Evolutionary conservation across 352 stramenopile species (phyloP).

Genomic region (Phytopythium chamaehyphon): DNA sequence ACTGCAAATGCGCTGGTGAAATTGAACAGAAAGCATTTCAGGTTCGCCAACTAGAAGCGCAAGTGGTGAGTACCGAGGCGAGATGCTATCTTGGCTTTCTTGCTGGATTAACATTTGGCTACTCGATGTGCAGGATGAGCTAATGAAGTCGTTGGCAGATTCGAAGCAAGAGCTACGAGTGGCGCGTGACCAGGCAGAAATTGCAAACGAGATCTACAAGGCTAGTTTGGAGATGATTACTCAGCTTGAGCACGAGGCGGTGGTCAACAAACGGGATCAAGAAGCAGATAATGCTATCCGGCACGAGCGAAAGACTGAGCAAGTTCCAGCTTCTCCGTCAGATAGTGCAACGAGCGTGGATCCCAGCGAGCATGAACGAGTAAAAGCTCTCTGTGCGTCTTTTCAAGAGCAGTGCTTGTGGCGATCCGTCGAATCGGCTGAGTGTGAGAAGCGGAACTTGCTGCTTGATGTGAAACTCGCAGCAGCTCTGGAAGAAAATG

Average conservation of each 20-base stretch:
- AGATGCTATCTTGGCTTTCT: not conserved
- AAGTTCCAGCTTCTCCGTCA: not conserved
- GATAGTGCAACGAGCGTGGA: not conserved
- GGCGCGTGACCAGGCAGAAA: conserved; percentile 30
- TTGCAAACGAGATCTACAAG: conserved; percentile 59
- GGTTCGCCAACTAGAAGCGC: conserved; percentile 24
- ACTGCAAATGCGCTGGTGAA: not conserved
- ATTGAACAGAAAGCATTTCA: not conserved
- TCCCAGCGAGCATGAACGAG: conserved; percentile 33
- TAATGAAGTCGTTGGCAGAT: conserved; percentile 27
- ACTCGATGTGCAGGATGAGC: conserved; percentile 11
- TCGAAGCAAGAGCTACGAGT: conserved; percentile 20
- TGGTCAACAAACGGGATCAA: not conserved
- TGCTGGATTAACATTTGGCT: too few species aligned
- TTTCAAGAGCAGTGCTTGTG: conserved; percentile 81
- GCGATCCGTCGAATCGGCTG: conserved; percentile 59
- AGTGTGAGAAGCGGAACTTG: conserved; percentile 42
- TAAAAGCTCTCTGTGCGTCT: conserved; percentile 45
- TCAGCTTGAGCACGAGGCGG: conserved; percentile 27
- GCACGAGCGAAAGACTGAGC: not conserved
- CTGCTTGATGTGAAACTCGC: conserved; percentile 15
- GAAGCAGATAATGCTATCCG: not conserved
- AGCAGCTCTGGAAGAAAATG: conserved; percentile 9
- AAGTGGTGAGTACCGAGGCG: conserved; percentile 34
- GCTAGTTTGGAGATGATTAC: conserved; percentile 60